Evolutionary conservation across 139 green algal genomes (phyloP).

Genomic region (Dunaliella primolecta): DNA sequence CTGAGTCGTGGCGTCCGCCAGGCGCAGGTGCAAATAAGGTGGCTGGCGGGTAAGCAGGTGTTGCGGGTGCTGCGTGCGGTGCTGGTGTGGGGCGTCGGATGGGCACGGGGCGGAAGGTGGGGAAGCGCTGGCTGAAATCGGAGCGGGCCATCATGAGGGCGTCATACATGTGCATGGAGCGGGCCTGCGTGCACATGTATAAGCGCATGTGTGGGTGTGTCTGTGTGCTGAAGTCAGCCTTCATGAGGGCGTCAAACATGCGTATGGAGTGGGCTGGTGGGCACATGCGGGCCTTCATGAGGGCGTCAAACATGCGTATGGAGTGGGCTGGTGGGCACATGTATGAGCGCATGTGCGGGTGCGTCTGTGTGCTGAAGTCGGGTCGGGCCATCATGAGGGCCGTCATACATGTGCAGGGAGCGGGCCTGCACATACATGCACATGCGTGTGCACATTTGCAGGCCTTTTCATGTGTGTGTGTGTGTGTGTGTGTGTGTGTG

Average conservation of each 20-base stretch:
- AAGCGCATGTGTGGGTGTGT: not conserved
- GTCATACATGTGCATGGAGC: not conserved
- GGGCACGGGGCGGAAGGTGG: not conserved
- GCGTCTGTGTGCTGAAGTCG: too few species aligned
- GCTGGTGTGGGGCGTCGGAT: not conserved
- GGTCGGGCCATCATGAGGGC: too few species aligned
- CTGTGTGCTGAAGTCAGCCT: not conserved
- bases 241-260: not conserved
- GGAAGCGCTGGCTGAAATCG: conserved; percentile 1
- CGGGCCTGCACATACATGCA: too few species aligned
- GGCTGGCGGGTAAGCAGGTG: not conserved
- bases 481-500: too few species aligned
- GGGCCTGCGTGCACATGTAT: not conserved
- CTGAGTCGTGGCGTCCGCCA: not conserved
- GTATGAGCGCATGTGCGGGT: too few species aligned
- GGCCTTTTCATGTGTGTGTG: too few species aligned
- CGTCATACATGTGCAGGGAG: too few species aligned
- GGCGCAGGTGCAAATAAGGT: not conserved
- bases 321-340: too few species aligned
- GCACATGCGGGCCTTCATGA: too few species aligned
- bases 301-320: too few species aligned
- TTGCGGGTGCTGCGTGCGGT: not conserved
- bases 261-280: too few species aligned
- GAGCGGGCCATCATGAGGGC: conserved; percentile 1
- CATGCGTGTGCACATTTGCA: too few species aligned